Evolutionary conservation across 768 basidiomycete genomes (phyloP).

Genomic region (Suillus fuscotomentosus): DNA sequence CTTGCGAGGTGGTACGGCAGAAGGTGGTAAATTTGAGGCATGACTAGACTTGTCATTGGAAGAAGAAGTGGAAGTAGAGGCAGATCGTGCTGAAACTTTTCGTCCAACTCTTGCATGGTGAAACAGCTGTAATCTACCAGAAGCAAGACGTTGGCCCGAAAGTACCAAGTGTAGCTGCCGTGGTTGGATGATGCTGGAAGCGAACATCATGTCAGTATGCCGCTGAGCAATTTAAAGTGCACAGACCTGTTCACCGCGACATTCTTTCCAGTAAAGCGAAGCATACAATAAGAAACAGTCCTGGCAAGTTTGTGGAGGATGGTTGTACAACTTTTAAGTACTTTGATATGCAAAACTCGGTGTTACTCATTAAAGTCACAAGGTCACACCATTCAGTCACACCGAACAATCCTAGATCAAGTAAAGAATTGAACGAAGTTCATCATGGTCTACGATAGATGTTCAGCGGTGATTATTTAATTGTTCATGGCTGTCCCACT

Average conservation of each 20-base stretch:
- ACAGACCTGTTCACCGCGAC: conserved; percentile 38
- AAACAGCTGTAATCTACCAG: conserved; percentile 6
- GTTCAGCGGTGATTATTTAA: background rate
- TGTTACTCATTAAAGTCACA: background rate
- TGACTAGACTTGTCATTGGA: conserved; percentile 11
- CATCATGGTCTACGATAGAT: background rate
- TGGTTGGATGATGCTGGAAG: background rate
- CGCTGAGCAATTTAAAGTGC: background rate
- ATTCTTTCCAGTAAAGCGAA: conserved; percentile 37
- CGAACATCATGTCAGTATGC: background rate
- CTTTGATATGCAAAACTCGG: background rate
- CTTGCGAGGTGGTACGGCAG: conserved; percentile 28
- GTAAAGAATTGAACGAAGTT: background rate
- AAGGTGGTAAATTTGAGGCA: conserved; percentile 25
- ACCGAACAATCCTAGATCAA: background rate
- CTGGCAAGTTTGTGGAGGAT: background rate
- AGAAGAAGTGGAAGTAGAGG: conserved; percentile 28
- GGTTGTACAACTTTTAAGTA: background rate
- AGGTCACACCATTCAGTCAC: background rate
- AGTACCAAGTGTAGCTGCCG: background rate
- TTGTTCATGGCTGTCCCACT: background rate
- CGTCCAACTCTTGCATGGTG: background rate
- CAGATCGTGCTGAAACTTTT: background rate
- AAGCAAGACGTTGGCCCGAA: conserved; percentile 7
- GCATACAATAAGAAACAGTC: conserved; percentile 34